These are phyloP conservation scores for Dendrostoma leiphaemia DNA, from an alignment of 2,329 filamentous ascomycete species.

Conservation along the genomic window DNA sequence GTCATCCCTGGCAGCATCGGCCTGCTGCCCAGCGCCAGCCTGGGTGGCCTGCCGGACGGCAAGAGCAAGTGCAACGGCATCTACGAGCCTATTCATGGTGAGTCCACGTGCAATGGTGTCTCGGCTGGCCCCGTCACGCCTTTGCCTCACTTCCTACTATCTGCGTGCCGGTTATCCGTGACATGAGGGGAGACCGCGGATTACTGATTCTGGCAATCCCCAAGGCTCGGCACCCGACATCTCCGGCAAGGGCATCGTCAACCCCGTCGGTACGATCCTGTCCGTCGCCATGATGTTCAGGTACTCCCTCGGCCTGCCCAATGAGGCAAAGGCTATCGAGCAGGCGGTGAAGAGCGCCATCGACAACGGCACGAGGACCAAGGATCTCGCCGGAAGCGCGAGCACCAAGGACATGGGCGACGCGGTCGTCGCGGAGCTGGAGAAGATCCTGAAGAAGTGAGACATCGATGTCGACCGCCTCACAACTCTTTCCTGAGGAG, in stretches of 20 bases:
- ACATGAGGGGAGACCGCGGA: not conserved
- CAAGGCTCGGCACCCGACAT: constrained; percentile 93
- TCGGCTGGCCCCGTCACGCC: not conserved
- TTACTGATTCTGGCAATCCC: constrained; percentile 4
- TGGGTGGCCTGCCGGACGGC: constrained; percentile 83
- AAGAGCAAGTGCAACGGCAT: constrained; percentile 87
- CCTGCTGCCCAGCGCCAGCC: constrained; percentile 80
- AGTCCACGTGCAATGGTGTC: constrained; percentile 20
- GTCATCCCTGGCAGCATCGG: constrained; percentile 92
- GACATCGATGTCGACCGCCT: not conserved
- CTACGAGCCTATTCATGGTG: constrained; percentile 96
- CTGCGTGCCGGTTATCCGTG: too few relatives aligned
- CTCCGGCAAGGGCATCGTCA: constrained; percentile 85
- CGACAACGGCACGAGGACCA: constrained; percentile 74
- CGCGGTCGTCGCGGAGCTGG: constrained; percentile 72
- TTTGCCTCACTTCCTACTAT: not conserved
- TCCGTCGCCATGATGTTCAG: constrained; percentile 95
- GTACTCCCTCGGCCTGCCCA: constrained; percentile 80
- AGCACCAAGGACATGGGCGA: constrained; percentile 75
- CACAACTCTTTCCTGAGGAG: not conserved
- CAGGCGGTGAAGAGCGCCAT: constrained; percentile 77
- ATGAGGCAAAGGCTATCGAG: constrained; percentile 77
- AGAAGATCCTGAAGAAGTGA: constrained; percentile 58
- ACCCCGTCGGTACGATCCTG: constrained; percentile 87
- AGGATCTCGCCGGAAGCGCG: constrained; percentile 77